Evolutionary conservation across 208 protist genomes (phyloP), one percentile per base, ranked within the genome.

Genomic region (Jaenimonas drosophilae): DNA sequence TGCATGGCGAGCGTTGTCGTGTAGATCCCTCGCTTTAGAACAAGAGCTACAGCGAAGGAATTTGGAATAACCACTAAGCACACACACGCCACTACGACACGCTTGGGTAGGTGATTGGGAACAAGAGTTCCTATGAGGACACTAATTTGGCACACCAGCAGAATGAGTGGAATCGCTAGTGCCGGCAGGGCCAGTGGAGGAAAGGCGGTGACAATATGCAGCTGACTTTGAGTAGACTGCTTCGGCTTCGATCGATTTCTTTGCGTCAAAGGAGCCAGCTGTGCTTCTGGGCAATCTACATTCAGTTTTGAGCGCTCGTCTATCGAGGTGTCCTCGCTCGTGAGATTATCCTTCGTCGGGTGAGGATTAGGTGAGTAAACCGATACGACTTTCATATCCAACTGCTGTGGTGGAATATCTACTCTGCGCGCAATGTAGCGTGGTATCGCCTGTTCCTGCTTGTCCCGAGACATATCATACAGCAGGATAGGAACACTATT

Each of bases 111-210:
- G 25, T 44, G 54, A 36, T 55, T 39, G 14, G 66, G 63, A 25
- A 64, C 56, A 4, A 84, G 28, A 32, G 62, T 69, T 28, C 46
- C 48, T 1, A 75, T 62, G 43, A 80, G 63, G 2, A 79, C 34
- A 26, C 66, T 62, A 42, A 84, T 64, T 42, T 84, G 71, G n/a
- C 63, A 57, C 20, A 82, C 44, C 37, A 84, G 77, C 32, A 82
- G 45, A 2, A 62, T 44, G 31, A 74, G 29, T 20, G 69, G 68
- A 16, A 82, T 36, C 2, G 82, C 26, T 52, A 74, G 63, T 1
- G 66, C 19, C 16, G 63, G 53, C 49, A 79, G 65, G 19, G 56
- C 56, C 6, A 58, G 55, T 7, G 54, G 46, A 16, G 77, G 73
- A 7, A 72, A 50, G 7, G 66, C 64, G 25, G 77, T 82, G 11